Conservation (phyloP, 2,329 filamentous ascomycete genomes). For the Coniochaeta sp. region DNA sequence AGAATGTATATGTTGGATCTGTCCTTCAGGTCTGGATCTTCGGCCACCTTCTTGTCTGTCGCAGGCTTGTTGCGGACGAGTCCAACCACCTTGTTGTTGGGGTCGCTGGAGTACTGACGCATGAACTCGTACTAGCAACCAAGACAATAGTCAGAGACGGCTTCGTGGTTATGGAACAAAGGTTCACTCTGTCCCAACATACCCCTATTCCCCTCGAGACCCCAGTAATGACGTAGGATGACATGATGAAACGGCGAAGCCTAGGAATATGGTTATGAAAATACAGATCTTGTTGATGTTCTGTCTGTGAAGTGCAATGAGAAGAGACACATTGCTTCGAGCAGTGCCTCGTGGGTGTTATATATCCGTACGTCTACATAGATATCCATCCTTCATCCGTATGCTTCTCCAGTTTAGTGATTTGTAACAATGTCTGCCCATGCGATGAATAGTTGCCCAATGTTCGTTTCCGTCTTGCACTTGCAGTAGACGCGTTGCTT, state of each 20-base stretch:
- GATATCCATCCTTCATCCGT: no score
- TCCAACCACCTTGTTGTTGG: constrained; percentile 36
- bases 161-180: not conserved
- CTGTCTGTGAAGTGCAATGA: not conserved
- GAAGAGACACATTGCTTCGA: not conserved
- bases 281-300: not conserved
- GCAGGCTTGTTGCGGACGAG: constrained; percentile 37
- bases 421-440: not conserved
- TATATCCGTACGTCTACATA: not conserved
- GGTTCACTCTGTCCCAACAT: constrained; percentile 3
- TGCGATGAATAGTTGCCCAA: not conserved
- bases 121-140: constrained; percentile 40
- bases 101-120: constrained; percentile 32
- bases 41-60: constrained; percentile 34
- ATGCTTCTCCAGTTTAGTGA: not conserved
- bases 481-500: not conserved
- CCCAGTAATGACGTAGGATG: constrained; percentile 15
- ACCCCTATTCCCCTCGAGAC: constrained; percentile 16
- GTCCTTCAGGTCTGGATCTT: constrained; percentile 20
- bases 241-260: no score
- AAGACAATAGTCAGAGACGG: not conserved
- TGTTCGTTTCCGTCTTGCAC: not conserved
- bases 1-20: constrained; percentile 37
- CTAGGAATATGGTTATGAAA: not conserved
- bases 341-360: not conserved